Percentiles rank a stretch among this genome's conserved stretches.
These are phyloP conservation scores for Schizonepeta tenuifolia DNA, from an alignment of 257 asterid genomes.

Conservation along the genomic window DNA sequence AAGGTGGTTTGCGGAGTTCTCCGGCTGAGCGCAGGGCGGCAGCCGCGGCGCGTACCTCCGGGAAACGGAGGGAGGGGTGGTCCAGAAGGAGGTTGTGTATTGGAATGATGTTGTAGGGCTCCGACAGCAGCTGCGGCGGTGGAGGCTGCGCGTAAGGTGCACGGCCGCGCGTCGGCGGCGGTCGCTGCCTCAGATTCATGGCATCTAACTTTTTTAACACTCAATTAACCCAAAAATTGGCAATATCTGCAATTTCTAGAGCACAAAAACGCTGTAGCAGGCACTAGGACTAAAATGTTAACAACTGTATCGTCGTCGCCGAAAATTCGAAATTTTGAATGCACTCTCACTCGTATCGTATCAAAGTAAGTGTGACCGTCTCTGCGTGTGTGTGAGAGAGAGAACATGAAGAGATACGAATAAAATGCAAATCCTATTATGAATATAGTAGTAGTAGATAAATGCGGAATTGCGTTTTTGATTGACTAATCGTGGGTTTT, in stretches of 20 bases:
- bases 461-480: conserved; percentile 11
- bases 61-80: conserved; percentile 85
- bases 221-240: conserved; percentile 11
- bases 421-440: not conserved
- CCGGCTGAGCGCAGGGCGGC: conserved; percentile 69
- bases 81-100: conserved; percentile 65
- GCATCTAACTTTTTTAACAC: conserved; percentile 36
- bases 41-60: conserved; percentile 86
- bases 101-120: conserved; percentile 80
- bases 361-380: not conserved
- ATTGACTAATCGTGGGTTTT: conserved; percentile 36
- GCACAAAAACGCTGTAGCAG: not conserved
- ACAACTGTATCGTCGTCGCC: not conserved
- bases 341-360: not conserved
- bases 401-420: not conserved
- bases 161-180: conserved; percentile 58
- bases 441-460: too few species aligned
- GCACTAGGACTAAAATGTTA: not conserved
- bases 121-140: conserved; percentile 35
- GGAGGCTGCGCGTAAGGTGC: conserved; percentile 54
- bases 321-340: not conserved
- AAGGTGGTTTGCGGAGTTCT: conserved; percentile 79
- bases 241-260: conserved; percentile 17
- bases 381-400: not conserved
- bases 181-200: conserved; percentile 70